These are phyloP conservation scores for Saturnispora quitensis DNA, from an alignment of 805 yeast species.

Conservation along the genomic window DNA sequence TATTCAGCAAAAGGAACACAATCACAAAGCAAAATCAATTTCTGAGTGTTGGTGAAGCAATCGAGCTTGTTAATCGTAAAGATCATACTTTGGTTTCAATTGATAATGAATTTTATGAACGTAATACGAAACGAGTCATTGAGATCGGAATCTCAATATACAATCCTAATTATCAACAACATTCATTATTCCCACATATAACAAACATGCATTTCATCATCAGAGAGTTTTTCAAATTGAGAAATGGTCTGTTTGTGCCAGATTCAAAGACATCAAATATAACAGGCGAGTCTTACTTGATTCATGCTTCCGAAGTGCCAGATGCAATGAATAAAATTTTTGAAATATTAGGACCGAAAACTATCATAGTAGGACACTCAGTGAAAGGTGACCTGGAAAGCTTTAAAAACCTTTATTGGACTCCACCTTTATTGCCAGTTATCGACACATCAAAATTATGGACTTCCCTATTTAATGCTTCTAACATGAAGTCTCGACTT, in stretches of 20 bases:
- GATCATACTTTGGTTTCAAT: slow-evolving; percentile 19
- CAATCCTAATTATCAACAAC: slow-evolving; percentile 23
- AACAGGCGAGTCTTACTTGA: slow-evolving; percentile 22
- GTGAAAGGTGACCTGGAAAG: slow-evolving; percentile 20
- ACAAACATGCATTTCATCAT: slow-evolving; percentile 22
- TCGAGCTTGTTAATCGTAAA: slow-evolving; percentile 17
- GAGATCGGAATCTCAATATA: slow-evolving; percentile 26
- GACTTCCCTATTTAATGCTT: slow-evolving; percentile 15
- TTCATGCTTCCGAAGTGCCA: slow-evolving; percentile 13
- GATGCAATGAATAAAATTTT: slow-evolving; percentile 12
- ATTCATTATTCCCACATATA: slow-evolving; percentile 25
- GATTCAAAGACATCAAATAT: slow-evolving; percentile 21
- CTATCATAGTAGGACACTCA: slow-evolving; percentile 25
- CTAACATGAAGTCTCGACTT: slow-evolving; percentile 14
- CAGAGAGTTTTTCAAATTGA: slow-evolving; percentile 14
- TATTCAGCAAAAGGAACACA: not conserved
- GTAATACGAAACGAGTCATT: slow-evolving; percentile 13
- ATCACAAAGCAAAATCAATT: not conserved
- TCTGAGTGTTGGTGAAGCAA: slow-evolving; percentile 19
- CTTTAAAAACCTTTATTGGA: slow-evolving; percentile 13
- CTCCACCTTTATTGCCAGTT: slow-evolving; percentile 15
- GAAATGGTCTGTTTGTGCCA: slow-evolving; percentile 22
- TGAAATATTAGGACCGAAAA: slow-evolving; percentile 12
- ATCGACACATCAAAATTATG: slow-evolving; percentile 24
- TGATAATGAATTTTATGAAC: slow-evolving; percentile 23